Base-by-base conservation (phyloP, 345 rosid genomes). In the Salix koriyanagi region DNA sequence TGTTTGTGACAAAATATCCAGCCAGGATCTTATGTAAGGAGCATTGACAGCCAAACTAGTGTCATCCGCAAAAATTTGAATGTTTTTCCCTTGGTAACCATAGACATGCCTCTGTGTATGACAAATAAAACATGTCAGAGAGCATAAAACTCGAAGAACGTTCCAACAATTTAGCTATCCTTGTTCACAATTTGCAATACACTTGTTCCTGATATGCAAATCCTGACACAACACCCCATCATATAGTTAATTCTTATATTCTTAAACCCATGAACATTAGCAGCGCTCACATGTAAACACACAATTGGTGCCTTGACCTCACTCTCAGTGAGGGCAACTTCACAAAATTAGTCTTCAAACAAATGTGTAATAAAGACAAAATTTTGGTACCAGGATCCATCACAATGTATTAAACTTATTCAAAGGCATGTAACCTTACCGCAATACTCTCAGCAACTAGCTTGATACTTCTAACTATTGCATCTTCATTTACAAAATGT, bases 391-490 rank as follows among this genome's bases (percentile, higher is more conserved):
- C 19, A 65, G 68, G 25, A 67, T 56, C 11, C 46, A 72, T 62
- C 50, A 26, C 50, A 64, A 72, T 44, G 67, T 21, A 42, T 23
- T 62, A 69, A 69, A 14, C 69, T 23, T 5, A 75, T 21, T 4
- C 42, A 15, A 52, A 42, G 69, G 21, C 13, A 2, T 32, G 50
- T 76, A 76, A 79, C 71, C 86, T 88, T 91, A 96, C 99, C 79
- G 90, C 99, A 85, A 96, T 88, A 84, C 95, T 91, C 86, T 96
- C 98, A 68, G 97, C 95, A 72, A 96, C 94, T 77, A 93, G 84
- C 81, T 92, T 93, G 83, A 90, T 89, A 68, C 92, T 89, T 83
- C 84, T 92, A 79, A 84, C 77, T 70, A 96, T 80, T 72, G 94
- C 87, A 71, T 83, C 79, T 83, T 93, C 97, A 79, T 81, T 83